Evolutionary conservation across 768 basidiomycete genomes (phyloP).

Genomic region (Auricularia sp.): DNA sequence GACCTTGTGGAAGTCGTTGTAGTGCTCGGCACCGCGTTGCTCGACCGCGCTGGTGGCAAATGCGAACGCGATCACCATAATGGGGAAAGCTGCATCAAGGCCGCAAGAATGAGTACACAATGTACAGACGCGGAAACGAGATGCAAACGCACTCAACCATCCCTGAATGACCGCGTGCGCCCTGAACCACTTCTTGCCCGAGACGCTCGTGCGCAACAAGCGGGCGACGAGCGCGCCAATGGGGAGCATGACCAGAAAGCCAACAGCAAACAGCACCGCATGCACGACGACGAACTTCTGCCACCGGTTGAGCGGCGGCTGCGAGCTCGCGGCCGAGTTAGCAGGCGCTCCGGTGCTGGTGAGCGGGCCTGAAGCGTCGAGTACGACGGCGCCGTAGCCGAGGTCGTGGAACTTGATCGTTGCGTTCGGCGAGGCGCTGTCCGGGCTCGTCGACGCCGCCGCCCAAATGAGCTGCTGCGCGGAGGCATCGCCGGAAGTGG

Average conservation of each 20-base stretch:
- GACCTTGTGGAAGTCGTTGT: slow-evolving; percentile 43
- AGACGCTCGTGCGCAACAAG: slow-evolving; percentile 38
- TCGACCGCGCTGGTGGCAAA: slow-evolving; percentile 34
- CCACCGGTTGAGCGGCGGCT: slow-evolving; percentile 31
- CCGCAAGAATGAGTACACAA: not conserved
- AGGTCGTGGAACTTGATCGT: slow-evolving; percentile 8
- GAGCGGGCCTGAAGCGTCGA: not conserved
- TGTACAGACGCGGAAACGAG: too few species aligned
- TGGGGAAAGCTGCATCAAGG: slow-evolving; percentile 29
- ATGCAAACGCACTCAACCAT: slow-evolving; percentile 29
- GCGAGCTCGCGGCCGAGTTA: not conserved
- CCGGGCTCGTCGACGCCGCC: slow-evolving; percentile 14
- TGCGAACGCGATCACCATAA: slow-evolving; percentile 34
- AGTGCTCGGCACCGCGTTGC: slow-evolving; percentile 26
- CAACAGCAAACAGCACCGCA: slow-evolving; percentile 39
- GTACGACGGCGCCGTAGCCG: slow-evolving; percentile 4
- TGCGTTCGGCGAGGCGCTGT: slow-evolving; percentile 3
- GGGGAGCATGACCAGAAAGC: slow-evolving; percentile 46
- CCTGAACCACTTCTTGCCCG: slow-evolving; percentile 36
- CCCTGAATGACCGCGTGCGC: slow-evolving; percentile 45
- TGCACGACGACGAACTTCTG: slow-evolving; percentile 47
- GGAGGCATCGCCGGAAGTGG: not conserved
- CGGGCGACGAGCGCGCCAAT: slow-evolving; percentile 45
- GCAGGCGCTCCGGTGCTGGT: not conserved
- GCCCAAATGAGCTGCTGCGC: slow-evolving; percentile 8